Conservation (phyloP, 2,329 filamentous ascomycete genomes). For the Fusarium equiseti region DNA sequence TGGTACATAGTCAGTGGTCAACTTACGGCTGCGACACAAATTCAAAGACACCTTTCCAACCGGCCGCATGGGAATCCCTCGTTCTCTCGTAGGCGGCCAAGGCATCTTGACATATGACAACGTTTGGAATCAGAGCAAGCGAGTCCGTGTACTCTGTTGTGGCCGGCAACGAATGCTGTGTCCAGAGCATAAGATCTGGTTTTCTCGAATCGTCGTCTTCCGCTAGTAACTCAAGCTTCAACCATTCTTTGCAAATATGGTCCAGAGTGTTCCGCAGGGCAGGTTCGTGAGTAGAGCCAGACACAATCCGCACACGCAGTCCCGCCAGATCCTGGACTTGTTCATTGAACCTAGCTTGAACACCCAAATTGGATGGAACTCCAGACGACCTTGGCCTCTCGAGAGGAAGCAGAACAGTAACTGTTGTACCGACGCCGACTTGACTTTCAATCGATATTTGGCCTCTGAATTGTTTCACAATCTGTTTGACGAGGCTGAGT, state of each 20-base stretch:
- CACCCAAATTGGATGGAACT: too few relatives aligned
- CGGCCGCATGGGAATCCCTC: not conserved
- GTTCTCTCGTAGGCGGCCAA: not conserved
- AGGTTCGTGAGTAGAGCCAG: not conserved
- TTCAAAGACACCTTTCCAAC: constrained; percentile 2
- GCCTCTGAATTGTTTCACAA: not conserved
- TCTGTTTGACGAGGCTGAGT: not conserved
- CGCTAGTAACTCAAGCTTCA: not conserved
- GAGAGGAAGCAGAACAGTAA: not conserved
- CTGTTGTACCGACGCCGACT: not conserved
- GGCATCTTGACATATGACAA: not conserved
- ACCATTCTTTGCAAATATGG: not conserved
- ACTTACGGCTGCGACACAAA: constrained; percentile 10
- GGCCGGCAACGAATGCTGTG: not conserved
- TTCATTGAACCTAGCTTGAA: not conserved
- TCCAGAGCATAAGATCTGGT: constrained; percentile 5
- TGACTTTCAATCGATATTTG: not conserved
- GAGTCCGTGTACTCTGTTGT: not conserved
- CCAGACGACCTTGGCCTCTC: not conserved
- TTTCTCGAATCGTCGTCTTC: not conserved
- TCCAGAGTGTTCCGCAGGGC: not conserved
- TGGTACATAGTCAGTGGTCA: too few relatives aligned
- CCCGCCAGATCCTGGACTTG: not conserved
- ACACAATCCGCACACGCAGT: not conserved
- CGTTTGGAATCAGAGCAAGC: not conserved